A percentile compares a stretch with the other conserved stretches of the same genome.
phyloP scores from a whole-genome alignment of 2,329 filamentous ascomycete genomes.

The Juglanconis sp. region DNA sequence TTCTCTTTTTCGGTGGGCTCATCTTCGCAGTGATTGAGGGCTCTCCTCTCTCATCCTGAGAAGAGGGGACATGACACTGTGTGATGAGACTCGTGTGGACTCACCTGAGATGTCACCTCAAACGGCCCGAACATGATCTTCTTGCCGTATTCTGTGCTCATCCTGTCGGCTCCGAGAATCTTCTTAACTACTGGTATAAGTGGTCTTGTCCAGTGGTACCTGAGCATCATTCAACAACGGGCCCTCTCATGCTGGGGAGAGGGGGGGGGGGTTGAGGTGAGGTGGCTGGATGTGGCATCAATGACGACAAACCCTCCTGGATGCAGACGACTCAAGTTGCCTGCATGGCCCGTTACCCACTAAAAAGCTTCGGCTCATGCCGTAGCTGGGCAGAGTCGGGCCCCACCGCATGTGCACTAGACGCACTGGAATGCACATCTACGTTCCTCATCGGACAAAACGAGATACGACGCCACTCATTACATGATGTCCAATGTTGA shows the following conservation, averaged over 20 bases:
- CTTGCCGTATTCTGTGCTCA: conserved; percentile 13
- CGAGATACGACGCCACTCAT: too few relatives aligned
- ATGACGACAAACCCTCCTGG: neutral
- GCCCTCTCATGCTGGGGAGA: neutral
- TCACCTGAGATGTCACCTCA: conserved; percentile 70
- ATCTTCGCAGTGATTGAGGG: too few relatives aligned
- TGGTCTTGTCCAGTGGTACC: neutral
- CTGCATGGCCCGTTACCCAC: too few relatives aligned
- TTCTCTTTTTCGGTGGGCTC: neutral
- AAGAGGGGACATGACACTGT: neutral
- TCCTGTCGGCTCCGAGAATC: conserved; percentile 7
- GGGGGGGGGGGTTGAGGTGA: neutral
- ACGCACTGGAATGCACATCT: too few relatives aligned
- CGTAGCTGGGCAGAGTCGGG: too few relatives aligned
- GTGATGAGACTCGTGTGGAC: conserved; percentile 15
- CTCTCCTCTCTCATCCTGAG: neutral
- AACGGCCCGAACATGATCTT: conserved; percentile 70
- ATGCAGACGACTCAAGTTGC: neutral
- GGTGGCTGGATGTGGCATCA: neutral
- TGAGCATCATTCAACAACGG: neutral
- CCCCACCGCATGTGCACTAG: too few relatives aligned
- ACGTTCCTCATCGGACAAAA: too few relatives aligned
- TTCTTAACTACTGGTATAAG: neutral
- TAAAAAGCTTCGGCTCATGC: too few relatives aligned
- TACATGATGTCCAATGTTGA: neutral